Evolutionary conservation across 768 basidiomycete species (phyloP), one percentile per base, ranked within the genome.

Genomic region (Chalciporus piperatus): DNA sequence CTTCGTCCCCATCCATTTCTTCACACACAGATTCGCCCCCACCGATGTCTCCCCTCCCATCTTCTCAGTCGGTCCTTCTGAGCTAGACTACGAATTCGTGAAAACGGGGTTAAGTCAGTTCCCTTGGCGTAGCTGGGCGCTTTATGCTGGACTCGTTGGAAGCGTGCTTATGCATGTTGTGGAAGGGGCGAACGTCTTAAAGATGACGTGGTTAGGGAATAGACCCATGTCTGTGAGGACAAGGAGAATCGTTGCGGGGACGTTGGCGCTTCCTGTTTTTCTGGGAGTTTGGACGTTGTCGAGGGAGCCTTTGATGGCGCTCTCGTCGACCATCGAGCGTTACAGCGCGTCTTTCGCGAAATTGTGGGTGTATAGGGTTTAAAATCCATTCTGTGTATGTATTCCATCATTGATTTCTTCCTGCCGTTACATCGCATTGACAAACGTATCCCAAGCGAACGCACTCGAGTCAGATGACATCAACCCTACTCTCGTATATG

Each of bases 11-110:
- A 69, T 87, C 22, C 92, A 94, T 66, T 77, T 83, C 68, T 59
- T 83, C 46, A 80, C 79, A 0, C 89, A 93, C 63, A 83, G 91
- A 7, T 47, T 80, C 25, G 50, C 90, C 84, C 16, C 72, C 74
- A 22, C 65, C 65, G 47, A 69, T 75, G 2, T 48, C 49, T 8
- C 61, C 73, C 2, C 83, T 83, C 19, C 62, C 4, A 55, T 66
- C 40, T 38, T 47, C 44, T 48, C 75, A 2, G 73, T 92, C 20
- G 81, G 85, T 14, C 90, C 91, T 0, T 74, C 84, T 0, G 89
- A 93, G 60, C 77, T 94, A 33, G 85, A 90, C 67, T 93, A 79
- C 63, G 87, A 92, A 56, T 92, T 85, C 64, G 88, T 93, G 50
- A 92, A 92, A 63, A 75, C 79, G 6, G 87, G 81, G 3, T 67